Conservation (phyloP, 2,329 filamentous ascomycete genomes). For the Xylariaceae sp. region DNA sequence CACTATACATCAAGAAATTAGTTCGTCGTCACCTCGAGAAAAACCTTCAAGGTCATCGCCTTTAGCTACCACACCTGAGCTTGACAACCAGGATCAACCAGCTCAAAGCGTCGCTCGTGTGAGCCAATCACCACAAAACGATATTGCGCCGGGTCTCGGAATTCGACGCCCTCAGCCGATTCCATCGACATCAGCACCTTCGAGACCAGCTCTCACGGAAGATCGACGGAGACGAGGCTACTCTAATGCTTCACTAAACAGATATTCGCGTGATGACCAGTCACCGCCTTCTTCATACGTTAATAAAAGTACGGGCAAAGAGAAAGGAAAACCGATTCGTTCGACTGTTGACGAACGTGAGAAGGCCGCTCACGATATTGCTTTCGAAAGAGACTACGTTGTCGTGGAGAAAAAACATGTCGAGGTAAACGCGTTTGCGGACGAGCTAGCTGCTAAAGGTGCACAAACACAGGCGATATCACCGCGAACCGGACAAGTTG, state of each 20-base stretch:
- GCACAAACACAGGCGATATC: slow-evolving; percentile 54
- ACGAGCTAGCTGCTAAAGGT: slow-evolving; percentile 85
- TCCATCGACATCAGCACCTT: slow-evolving; percentile 57
- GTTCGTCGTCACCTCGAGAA: slow-evolving; percentile 51
- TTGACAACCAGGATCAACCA: slow-evolving; percentile 41
- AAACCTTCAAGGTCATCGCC: slow-evolving; percentile 50
- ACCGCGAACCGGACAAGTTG: slow-evolving; percentile 66
- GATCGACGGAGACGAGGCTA: slow-evolving; percentile 46
- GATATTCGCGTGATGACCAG: slow-evolving; percentile 41
- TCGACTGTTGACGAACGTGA: slow-evolving; percentile 61
- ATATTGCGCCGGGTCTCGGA: slow-evolving; percentile 56
- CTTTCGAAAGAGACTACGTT: slow-evolving; percentile 92
- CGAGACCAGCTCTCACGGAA: slow-evolving; percentile 45
- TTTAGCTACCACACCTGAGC: slow-evolving; percentile 50
- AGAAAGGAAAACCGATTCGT: slow-evolving; percentile 41
- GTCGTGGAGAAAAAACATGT: slow-evolving; percentile 94
- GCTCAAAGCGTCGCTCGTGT: slow-evolving; percentile 32
- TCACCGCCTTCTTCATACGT: slow-evolving; percentile 43
- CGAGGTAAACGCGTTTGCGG: slow-evolving; percentile 95
- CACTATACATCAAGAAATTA: slow-evolving; percentile 42
- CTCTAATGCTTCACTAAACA: slow-evolving; percentile 49
- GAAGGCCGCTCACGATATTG: slow-evolving; percentile 81
- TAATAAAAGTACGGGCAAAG: slow-evolving; percentile 43
- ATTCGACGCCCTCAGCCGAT: slow-evolving; percentile 55
- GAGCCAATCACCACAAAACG: slow-evolving; percentile 52